Conservation (phyloP, 2,329 filamentous ascomycete species). For the Trichoderma semiorbis region DNA sequence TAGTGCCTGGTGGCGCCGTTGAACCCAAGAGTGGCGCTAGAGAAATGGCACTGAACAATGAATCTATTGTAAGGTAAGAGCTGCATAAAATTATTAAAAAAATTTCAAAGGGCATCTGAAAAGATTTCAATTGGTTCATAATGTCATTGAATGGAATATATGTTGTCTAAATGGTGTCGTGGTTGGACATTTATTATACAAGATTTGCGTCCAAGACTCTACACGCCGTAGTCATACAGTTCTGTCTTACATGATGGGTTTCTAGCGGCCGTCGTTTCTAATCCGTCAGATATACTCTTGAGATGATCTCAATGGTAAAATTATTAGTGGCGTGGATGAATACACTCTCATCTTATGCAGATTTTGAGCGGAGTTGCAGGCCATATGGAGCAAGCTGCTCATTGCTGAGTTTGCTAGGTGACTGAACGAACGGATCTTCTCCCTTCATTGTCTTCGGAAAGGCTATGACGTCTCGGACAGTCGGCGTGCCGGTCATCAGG, state of each 20-base stretch:
- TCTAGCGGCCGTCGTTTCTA: neutral
- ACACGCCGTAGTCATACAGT: neutral
- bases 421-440: conserved; percentile 78
- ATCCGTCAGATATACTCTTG: neutral
- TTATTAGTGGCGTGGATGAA: neutral
- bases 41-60: neutral
- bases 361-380: conserved; percentile 30
- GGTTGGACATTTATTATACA: conserved; percentile 9
- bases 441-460: conserved; percentile 94
- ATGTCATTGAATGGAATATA: neutral
- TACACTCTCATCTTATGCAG: neutral
- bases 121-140: neutral
- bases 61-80: neutral
- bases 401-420: conserved; percentile 65
- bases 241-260: neutral
- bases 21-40: neutral
- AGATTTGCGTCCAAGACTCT: neutral
- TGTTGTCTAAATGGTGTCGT: neutral
- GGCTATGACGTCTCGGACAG: conserved; percentile 88
- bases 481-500: conserved; percentile 70
- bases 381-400: conserved; percentile 51
- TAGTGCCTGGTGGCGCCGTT: neutral
- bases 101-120: neutral
- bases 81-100: neutral
- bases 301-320: neutral